Conservation (phyloP, 202 grass and related monocot genomes). For the Brachypodium distachyon region DNA sequence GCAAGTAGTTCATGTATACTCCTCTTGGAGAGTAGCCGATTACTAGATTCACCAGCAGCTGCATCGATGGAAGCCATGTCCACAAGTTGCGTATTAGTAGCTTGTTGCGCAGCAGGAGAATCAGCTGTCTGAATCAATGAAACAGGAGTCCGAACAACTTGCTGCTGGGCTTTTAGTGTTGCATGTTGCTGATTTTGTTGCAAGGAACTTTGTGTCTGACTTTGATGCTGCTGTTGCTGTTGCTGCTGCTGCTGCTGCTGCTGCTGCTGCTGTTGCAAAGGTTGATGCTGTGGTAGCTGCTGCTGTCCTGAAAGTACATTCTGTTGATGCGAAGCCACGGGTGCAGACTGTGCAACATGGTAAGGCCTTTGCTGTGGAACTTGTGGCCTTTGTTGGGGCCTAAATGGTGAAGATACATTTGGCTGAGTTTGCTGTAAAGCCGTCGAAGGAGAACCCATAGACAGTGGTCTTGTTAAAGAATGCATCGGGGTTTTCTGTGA, state of each 20-base stretch:
- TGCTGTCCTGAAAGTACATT: constrained; percentile 47
- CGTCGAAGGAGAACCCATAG: constrained; percentile 42
- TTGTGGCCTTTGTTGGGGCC: constrained; percentile 66
- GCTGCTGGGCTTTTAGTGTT: constrained; percentile 42
- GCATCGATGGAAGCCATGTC: constrained; percentile 5
- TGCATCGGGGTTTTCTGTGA: constrained; percentile 53
- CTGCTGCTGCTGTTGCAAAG: constrained; percentile 19
- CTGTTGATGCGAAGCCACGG: constrained; percentile 40
- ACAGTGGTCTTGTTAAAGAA: constrained; percentile 40
- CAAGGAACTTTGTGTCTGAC: constrained; percentile 23
- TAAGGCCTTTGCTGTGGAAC: constrained; percentile 61
- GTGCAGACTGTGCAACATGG: constrained; percentile 32
- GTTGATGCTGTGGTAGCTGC: constrained; percentile 22
- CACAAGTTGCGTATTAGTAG: constrained; percentile 11
- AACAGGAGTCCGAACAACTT: constrained; percentile 40
- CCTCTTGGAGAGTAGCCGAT: constrained; percentile 75
- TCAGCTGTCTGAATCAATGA: constrained; percentile 33
- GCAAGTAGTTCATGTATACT: constrained; percentile 80
- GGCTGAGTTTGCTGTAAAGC: constrained; percentile 28
- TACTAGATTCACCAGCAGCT: constrained; percentile 46
- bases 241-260: constrained; percentile 21
- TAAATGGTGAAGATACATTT: constrained; percentile 38
- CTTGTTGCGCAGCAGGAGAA: constrained; percentile 24
- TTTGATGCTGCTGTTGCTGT: constrained; percentile 27
- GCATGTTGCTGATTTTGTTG: constrained; percentile 47